A percentile compares a stretch with the other conserved stretches of the same genome.
These are phyloP conservation scores for Elongisporangium anandrum DNA, from an alignment of 352 stramenopile species.

Conservation along the genomic window DNA sequence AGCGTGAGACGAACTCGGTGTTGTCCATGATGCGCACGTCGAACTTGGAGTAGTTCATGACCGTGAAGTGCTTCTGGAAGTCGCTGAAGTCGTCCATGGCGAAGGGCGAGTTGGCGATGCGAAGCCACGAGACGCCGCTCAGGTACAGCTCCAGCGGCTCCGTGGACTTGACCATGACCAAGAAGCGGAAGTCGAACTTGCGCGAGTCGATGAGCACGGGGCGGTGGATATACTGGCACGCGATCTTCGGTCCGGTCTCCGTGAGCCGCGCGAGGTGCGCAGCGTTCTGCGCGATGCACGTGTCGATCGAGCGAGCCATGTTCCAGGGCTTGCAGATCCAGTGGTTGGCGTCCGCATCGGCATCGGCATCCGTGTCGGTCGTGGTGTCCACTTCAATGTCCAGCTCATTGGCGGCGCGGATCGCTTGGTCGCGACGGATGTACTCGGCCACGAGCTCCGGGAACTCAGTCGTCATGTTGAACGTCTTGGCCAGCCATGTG, in stretches of 20 bases:
- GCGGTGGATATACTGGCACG: slow-evolving; percentile 52
- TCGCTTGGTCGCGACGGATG: slow-evolving; percentile 26
- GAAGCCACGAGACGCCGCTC: slow-evolving; percentile 47
- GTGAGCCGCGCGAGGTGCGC: slow-evolving; percentile 37
- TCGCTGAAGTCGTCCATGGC: slow-evolving; percentile 52
- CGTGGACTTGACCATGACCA: slow-evolving; percentile 53
- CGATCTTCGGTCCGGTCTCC: slow-evolving; percentile 49
- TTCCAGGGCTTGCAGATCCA: slow-evolving; percentile 68
- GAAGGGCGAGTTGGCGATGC: slow-evolving; percentile 56
- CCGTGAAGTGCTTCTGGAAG: slow-evolving; percentile 57
- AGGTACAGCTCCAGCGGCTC: slow-evolving; percentile 43
- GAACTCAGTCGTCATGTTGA: slow-evolving; percentile 54
- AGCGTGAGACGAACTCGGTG: slow-evolving; percentile 37
- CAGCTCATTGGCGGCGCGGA: slow-evolving; percentile 20
- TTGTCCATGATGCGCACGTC: slow-evolving; percentile 51
- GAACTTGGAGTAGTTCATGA: slow-evolving; percentile 59
- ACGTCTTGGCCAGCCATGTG: slow-evolving; percentile 43
- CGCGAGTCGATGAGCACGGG: slow-evolving; percentile 48
- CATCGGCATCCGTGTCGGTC: not conserved
- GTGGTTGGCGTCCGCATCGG: slow-evolving; percentile 22
- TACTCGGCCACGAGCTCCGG: slow-evolving; percentile 45
- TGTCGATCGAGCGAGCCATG: slow-evolving; percentile 55
- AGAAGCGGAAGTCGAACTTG: slow-evolving; percentile 59
- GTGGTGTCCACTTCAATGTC: slow-evolving; percentile 15
- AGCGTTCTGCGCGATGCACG: slow-evolving; percentile 41